Base-by-base conservation (phyloP, 306 rosid genomes). In the Quercus engelmannii region DNA sequence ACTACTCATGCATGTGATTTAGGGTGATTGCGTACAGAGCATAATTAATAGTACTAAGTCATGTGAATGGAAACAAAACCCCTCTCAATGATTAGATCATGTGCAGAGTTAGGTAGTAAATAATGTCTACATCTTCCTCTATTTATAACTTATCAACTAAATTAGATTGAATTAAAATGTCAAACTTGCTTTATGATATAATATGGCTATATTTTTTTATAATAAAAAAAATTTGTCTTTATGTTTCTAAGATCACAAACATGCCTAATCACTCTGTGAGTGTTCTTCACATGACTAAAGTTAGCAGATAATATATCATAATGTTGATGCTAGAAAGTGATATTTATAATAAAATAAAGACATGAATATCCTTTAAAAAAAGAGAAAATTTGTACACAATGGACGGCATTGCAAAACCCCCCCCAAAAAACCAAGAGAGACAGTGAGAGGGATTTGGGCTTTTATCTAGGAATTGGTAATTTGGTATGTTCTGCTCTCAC, bases 1-100 rank as follows among this genome's bases (percentile, higher is more conserved):
- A 7, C 3, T 12, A 49, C 54, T 49, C 14, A 3, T 49, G 54
- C 54, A 1, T 49, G 1, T 49, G 4, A 49, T 12, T 49, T 2
- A 12, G 54, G 4, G 1, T 49, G 54, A 49, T 49, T 12, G 54
- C 15, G 17, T 49, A 49, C 4, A 46, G 1, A 49, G 1, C 54
- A 49, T 49, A 49, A 49, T 12, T 10, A 49, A 49, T 49, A 12
- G 12, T 57, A 28, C 10, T 9, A 2, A 30, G 61, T 59, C 75
- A 58, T 76, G 84, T 52, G 35, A 15, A 74, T 78, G 25, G 6
- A 61, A 28, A 76, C 62, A 41, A 18, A 57, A 75, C 38, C n/a
- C 52, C 17, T 70, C 21, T 69, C 54, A 76, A 85, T 84, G 89
- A 83, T 86, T 76, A 76, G 81, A 80, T 76, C 86, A 89, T 80